Base-by-base conservation (phyloP, 108 stramenopile genomes). In the Cyclotella choctawhatcheeana region DNA sequence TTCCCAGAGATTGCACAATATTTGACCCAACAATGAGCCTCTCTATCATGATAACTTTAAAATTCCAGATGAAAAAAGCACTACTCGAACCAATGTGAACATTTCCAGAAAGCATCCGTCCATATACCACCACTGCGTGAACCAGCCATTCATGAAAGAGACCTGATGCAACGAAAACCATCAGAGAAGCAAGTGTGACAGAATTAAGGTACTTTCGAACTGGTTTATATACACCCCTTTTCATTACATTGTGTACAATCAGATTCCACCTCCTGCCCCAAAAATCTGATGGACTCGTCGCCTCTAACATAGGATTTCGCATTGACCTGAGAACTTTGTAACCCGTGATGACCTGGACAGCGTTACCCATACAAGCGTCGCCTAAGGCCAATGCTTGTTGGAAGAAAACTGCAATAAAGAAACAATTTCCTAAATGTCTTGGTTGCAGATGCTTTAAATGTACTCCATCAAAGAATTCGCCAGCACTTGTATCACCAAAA, bases 231-330 rank as follows among this genome's bases (percentile, higher is more conserved):
- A 93, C 79, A 14, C 89, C 89, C 24, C 84, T 59, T 51, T 93
- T 93, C 66, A 93, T 73, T 2, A 79, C 84, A 14, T 48, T 45
- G 53, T 93, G 92, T 5, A 93, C 70, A 14, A 93, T 12, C 5
- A 74, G 26, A 59, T 93, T 93, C 92, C 92, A 93, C 35, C 86
- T 69, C 20, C 75, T 53, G 1, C 85, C 85, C 92, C 92, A 93
- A 72, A 93, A 93, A 35, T 93, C 89, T 24, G 77, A 66, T 0
- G 86, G 85, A 35, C 71, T 70, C 20, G 54, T 48, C 18, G 85
- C 79, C 51, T 63, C 84, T 24, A 89, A 60, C 67, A 92, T 80
- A 3, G 76, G 76, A 14, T 69, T 70, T 1, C 52, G 29, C 76
- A 77, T 77, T 12, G 52, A 26, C 29, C 48, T 6, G 0, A 45